Percentiles rank a stretch among this genome's conserved stretches.
Evolutionary conservation across 2,329 filamentous ascomycete species (phyloP).

Genomic region (Penicillium freii): DNA sequence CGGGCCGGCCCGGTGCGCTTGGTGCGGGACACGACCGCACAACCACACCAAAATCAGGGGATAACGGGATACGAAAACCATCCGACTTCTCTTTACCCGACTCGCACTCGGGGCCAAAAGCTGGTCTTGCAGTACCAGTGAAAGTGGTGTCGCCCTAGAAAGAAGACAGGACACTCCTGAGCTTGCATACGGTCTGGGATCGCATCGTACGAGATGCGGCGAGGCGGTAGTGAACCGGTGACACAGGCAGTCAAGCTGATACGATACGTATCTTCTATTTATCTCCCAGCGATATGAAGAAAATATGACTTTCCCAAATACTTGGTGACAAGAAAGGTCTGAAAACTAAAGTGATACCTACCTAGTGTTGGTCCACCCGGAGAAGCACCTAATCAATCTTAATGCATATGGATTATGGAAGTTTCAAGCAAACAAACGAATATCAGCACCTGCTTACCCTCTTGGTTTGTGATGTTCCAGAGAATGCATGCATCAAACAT

Average conservation of each 20-base stretch:
- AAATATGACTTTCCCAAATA: too few species aligned
- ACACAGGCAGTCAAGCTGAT: constrained; percentile 12
- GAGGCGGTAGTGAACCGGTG: constrained; percentile 11
- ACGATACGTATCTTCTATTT: too few species aligned
- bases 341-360: too few species aligned
- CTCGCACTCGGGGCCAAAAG: constrained; percentile 14
- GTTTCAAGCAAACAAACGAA: too few species aligned
- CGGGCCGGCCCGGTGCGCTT: neutral
- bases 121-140: constrained; percentile 15
- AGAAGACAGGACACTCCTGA: constrained; percentile 16
- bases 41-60: constrained; percentile 16
- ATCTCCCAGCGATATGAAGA: too few species aligned
- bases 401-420: too few species aligned
- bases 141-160: constrained; percentile 13
- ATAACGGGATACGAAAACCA: constrained; percentile 11
- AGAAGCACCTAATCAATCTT: too few species aligned
- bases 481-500: too few species aligned
- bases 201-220: constrained; percentile 13
- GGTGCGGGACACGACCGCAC: neutral
- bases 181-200: constrained; percentile 15
- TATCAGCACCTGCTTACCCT: too few species aligned
- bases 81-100: constrained; percentile 12
- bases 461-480: too few species aligned
- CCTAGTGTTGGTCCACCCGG: too few species aligned
- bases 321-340: too few species aligned